Evolutionary conservation across 192 early-diverging fungal genomes (phyloP).

Genomic region (Coemansia sp.): DNA sequence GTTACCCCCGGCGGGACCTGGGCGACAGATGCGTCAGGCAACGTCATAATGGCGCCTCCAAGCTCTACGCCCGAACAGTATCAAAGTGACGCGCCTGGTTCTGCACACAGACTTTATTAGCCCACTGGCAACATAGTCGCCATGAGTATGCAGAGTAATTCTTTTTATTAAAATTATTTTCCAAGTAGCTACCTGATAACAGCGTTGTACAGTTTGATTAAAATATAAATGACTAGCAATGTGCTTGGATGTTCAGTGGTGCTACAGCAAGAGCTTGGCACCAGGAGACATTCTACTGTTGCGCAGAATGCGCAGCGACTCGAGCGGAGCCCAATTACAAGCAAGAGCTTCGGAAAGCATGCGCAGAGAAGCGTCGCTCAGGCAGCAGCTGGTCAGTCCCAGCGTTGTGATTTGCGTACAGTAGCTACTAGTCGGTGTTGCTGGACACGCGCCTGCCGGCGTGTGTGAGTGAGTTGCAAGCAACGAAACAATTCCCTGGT

Average conservation of each 20-base stretch:
- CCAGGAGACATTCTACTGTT: constrained; percentile 43
- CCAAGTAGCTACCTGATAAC: not conserved
- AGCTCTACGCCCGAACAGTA: not conserved
- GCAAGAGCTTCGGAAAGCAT: constrained; percentile 22
- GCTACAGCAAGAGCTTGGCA: constrained; percentile 17
- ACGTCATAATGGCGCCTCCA: not conserved
- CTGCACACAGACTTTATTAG: not conserved
- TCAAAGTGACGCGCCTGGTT: not conserved
- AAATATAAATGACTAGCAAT: not conserved
- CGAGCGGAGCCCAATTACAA: constrained; percentile 38
- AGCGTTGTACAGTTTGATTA: constrained; percentile 11
- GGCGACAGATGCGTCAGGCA: not conserved
- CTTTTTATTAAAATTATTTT: not conserved
- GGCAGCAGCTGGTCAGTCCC: constrained; percentile 44
- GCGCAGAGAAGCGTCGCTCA: constrained; percentile 41
- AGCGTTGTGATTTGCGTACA: constrained; percentile 25
- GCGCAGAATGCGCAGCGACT: constrained; percentile 37
- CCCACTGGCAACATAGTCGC: too few relatives aligned
- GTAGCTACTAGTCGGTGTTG: not conserved
- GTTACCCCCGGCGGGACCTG: not conserved
- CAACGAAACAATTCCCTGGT: constrained; percentile 37
- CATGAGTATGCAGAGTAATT: too few relatives aligned
- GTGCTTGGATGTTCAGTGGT: too few relatives aligned
- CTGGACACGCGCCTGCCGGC: not conserved
- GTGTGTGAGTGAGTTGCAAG: constrained; percentile 3